These are phyloP conservation scores for Aspergillus calidoustus DNA, from an alignment of 2,329 filamentous ascomycete genomes.

Conservation along the genomic window DNA sequence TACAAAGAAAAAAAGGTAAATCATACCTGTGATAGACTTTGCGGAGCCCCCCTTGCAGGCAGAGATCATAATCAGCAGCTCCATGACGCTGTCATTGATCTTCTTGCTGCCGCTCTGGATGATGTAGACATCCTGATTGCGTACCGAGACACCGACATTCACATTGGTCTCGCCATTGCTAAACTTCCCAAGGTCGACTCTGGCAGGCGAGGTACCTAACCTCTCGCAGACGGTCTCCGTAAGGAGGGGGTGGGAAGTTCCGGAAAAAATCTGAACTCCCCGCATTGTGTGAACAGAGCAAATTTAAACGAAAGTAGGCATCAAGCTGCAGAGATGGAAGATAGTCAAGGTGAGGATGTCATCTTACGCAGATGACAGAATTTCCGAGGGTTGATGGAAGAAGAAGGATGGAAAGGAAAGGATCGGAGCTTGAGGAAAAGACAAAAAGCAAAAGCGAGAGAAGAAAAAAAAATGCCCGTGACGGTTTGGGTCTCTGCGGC, in stretches of 20 bases:
- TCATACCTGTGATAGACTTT: constrained; percentile 90
- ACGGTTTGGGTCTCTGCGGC: constrained; percentile 20
- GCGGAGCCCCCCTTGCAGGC: constrained; percentile 98
- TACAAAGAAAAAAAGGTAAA: constrained; percentile 18
- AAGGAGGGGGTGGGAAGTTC: constrained; percentile 67
- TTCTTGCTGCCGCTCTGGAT: constrained; percentile 94
- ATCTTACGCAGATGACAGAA: constrained; percentile 20
- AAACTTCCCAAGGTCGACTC: constrained; percentile 68
- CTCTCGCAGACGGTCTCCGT: constrained; percentile 70
- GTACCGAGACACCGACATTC: constrained; percentile 72
- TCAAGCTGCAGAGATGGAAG: constrained; percentile 16
- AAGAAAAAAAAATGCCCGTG: constrained; percentile 21
- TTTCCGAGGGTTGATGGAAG: background rate
- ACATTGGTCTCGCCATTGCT: constrained; percentile 73
- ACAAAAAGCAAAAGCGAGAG: constrained; percentile 18
- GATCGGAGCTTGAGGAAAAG: constrained; percentile 11
- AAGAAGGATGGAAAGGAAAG: constrained; percentile 21
- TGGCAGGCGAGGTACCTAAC: constrained; percentile 63
- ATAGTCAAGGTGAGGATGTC: constrained; percentile 15
- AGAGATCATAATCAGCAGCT: constrained; percentile 98
- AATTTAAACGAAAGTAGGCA: constrained; percentile 23
- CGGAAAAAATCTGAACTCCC: constrained; percentile 69
- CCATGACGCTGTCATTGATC: constrained; percentile 99
- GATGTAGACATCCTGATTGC: constrained; percentile 98
- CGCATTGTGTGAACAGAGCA: constrained; percentile 55